phyloP scores from a whole-genome alignment of 1,284 basidiomycete species.

The Boletus albobrunnescens region DNA sequence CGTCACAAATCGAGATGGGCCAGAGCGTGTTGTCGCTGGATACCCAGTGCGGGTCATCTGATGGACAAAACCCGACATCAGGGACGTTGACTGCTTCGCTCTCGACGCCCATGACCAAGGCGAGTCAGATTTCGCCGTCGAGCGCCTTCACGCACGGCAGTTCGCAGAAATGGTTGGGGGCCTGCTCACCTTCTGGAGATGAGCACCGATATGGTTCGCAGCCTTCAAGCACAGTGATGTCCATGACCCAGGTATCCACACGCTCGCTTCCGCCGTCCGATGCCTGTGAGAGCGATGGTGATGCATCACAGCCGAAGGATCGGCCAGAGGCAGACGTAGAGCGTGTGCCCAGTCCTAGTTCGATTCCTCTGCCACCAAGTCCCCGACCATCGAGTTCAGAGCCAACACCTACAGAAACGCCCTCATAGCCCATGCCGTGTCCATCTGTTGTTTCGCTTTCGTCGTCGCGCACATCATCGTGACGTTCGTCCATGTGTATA shows the following conservation, averaged over 20 bases:
- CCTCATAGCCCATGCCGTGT: background rate
- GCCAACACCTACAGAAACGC: background rate
- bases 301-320: background rate
- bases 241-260: background rate
- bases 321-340: background rate
- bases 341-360: background rate
- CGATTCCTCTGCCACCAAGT: background rate
- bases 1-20: slow-evolving; percentile 8
- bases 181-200: background rate
- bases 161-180: background rate
- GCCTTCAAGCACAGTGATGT: background rate
- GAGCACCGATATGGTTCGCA: too few relatives aligned
- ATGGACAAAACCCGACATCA: background rate
- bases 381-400: background rate
- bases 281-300: background rate
- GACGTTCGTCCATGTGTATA: background rate
- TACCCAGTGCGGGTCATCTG: background rate
- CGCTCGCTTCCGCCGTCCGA: background rate
- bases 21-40: slow-evolving; percentile 2
- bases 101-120: background rate
- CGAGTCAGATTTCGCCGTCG: background rate
- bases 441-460: background rate
- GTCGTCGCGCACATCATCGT: background rate
- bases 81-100: background rate
- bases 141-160: background rate